These are phyloP conservation scores for Alternaria triticimaculans DNA, from an alignment of 2,329 filamentous ascomycete genomes.

Conservation along the genomic window DNA sequence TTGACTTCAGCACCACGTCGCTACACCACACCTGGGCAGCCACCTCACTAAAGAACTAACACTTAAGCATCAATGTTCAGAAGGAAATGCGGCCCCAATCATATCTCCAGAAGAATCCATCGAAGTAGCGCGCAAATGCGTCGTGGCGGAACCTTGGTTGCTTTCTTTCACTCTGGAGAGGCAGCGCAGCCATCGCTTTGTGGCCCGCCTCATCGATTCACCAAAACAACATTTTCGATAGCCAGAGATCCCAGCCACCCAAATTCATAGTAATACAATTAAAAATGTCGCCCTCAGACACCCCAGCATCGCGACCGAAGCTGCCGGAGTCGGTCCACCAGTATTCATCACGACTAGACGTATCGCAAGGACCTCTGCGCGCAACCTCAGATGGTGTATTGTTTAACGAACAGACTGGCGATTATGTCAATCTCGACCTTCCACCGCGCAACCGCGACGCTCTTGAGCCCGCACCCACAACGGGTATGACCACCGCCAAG, in stretches of 20 bases:
- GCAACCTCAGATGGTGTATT: slow-evolving; percentile 11
- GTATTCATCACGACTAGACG: slow-evolving; percentile 4
- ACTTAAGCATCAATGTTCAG: background rate
- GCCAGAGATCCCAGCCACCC: background rate
- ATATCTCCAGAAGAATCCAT: background rate
- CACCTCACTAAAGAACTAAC: background rate
- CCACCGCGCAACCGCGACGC: slow-evolving; percentile 1
- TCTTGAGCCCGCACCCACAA: background rate
- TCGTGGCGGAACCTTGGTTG: background rate
- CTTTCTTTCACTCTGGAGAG: background rate
- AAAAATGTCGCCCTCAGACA: background rate
- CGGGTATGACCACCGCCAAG: background rate
- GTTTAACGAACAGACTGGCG: slow-evolving; percentile 9
- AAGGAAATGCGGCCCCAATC: background rate
- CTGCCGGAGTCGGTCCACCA: background rate
- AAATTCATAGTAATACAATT: background rate
- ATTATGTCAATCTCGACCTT: slow-evolving; percentile 12
- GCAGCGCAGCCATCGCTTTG: background rate
- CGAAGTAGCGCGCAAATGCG: background rate
- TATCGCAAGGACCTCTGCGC: background rate
- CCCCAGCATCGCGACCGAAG: background rate
- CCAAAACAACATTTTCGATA: background rate
- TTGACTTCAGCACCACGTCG: background rate
- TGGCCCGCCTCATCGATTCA: background rate
- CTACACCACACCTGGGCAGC: background rate